Conservation (phyloP, 768 basidiomycete genomes). For the Mycena pura region DNA sequence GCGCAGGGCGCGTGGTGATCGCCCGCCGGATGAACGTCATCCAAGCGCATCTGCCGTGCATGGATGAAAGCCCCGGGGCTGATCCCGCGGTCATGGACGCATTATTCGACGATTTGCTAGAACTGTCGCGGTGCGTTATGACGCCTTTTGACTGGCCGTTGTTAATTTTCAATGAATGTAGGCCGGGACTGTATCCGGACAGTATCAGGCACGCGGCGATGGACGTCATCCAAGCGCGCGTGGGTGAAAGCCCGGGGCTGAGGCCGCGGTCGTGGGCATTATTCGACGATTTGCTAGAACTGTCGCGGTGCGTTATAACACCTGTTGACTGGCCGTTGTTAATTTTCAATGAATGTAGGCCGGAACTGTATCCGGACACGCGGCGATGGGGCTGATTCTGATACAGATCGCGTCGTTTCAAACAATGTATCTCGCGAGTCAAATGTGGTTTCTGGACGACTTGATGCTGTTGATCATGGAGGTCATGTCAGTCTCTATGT, state of each 20-base stretch:
- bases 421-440: slow-evolving; percentile 17
- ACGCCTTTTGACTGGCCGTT: no score
- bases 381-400: slow-evolving; percentile 27
- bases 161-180: no score
- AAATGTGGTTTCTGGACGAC: slow-evolving; percentile 18
- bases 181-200: slow-evolving; percentile 27
- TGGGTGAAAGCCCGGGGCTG: slow-evolving; percentile 16
- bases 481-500: slow-evolving; percentile 5
- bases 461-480: slow-evolving; percentile 9
- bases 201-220: slow-evolving; percentile 25
- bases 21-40: slow-evolving; percentile 24
- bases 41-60: slow-evolving; percentile 26
- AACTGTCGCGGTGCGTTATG: slow-evolving; percentile 35
- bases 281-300: slow-evolving; percentile 37
- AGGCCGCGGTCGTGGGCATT: slow-evolving; percentile 20
- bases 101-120: slow-evolving; percentile 37
- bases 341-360: slow-evolving; percentile 13
- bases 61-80: slow-evolving; percentile 15
- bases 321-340: no score
- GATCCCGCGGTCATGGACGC: slow-evolving; percentile 15
- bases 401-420: slow-evolving; percentile 25
- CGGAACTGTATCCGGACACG: slow-evolving; percentile 26
- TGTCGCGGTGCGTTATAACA: slow-evolving; percentile 35
- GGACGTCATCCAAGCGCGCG: slow-evolving; percentile 25
- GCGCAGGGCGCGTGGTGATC: slow-evolving; percentile 34